Evolutionary conservation across 2,329 filamentous ascomycete genomes (phyloP).

Genomic region (Paecilomyces fulvus): DNA sequence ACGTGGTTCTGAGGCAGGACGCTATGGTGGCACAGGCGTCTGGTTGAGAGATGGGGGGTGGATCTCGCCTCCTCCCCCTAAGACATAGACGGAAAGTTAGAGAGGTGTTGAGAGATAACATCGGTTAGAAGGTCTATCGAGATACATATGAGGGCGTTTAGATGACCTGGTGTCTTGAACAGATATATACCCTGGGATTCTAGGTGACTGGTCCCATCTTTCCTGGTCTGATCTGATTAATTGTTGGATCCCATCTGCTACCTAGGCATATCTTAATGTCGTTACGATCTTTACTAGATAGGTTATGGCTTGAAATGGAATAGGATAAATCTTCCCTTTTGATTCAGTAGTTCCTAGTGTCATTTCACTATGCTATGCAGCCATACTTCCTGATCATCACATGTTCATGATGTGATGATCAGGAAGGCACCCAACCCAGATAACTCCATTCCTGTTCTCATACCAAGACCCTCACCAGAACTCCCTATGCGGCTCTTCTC

Average conservation of each 20-base stretch:
- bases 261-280: not conserved
- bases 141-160: not conserved
- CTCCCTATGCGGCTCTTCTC: not conserved
- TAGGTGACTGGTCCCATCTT: not conserved
- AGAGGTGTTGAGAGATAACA: not conserved
- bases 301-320: not conserved
- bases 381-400: too few relatives aligned
- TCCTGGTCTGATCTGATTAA: not conserved
- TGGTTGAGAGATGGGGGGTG: constrained; percentile 31
- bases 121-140: not conserved
- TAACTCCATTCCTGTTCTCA: not conserved
- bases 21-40: constrained; percentile 31
- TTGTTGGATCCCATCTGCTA: not conserved
- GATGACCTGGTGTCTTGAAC: not conserved
- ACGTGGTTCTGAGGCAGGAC: constrained; percentile 30
- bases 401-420: not conserved
- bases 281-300: not conserved
- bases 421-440: not conserved
- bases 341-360: not conserved
- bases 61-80: constrained; percentile 20
- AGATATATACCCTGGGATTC: not conserved
- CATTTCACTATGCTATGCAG: not conserved
- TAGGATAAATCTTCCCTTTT: not conserved
- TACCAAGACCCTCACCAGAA: not conserved
- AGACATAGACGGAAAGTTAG: constrained; percentile 11